Evolutionary conservation across 2,329 filamentous ascomycete species (phyloP).

Genomic region (Botrytis porri): DNA sequence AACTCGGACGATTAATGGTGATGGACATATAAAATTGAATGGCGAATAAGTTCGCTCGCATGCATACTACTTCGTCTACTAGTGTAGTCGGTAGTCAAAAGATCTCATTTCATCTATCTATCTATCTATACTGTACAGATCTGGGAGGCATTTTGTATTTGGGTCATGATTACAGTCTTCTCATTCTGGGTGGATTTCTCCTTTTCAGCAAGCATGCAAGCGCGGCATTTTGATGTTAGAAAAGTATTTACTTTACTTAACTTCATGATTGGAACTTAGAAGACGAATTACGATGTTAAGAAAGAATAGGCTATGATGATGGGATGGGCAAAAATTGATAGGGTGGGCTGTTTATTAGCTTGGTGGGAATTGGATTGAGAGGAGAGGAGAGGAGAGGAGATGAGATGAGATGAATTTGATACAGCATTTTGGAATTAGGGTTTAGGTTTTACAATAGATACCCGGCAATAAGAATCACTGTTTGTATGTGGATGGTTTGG

Average conservation of each 20-base stretch:
- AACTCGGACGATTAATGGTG: neutral
- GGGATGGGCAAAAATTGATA: neutral
- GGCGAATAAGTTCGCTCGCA: neutral
- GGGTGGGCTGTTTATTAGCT: neutral
- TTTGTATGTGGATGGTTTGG: neutral
- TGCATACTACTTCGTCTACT: neutral
- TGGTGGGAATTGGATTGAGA: neutral
- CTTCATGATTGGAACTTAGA: neutral
- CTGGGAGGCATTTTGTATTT: neutral
- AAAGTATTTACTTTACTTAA: neutral
- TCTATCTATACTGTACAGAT: neutral
- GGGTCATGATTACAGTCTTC: neutral
- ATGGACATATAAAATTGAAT: neutral
- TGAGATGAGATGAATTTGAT: neutral
- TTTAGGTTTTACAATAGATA: neutral
- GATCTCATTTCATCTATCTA: neutral
- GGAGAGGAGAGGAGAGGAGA: neutral
- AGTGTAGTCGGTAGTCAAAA: neutral
- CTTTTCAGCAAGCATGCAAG: neutral
- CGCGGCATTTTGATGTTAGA: neutral
- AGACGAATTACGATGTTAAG: neutral
- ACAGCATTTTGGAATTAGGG: neutral
- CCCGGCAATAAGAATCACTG: neutral
- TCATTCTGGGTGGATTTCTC: neutral
- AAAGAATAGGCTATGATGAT: neutral